A percentile compares a stretch with the other conserved stretches of the same genome.
phyloP scores from a whole-genome alignment of 148 eudicot genomes.

The Amaranthus cruentus region DNA sequence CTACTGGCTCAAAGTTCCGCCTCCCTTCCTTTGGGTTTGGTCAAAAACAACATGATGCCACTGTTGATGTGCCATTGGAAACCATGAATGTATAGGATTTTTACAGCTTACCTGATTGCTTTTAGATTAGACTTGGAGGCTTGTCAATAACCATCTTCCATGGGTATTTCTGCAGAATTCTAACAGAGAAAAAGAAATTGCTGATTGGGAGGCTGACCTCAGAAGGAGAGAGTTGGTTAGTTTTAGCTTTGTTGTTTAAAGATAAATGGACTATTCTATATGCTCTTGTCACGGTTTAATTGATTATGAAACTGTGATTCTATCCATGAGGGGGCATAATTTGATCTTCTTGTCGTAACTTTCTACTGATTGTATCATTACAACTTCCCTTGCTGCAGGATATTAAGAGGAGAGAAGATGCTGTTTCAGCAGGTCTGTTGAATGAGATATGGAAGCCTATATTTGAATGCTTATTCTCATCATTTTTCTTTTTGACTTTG shows the following conservation, averaged over 20 bases:
- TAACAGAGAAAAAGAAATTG: conserved; percentile 57
- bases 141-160: conserved; percentile 13
- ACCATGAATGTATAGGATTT: conserved; percentile 53
- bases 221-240: conserved; percentile 60
- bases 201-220: conserved; percentile 62
- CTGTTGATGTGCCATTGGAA: conserved; percentile 83
- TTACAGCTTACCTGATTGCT: conserved; percentile 7
- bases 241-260: conserved; percentile 11
- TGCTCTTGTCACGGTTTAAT: background rate
- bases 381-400: conserved; percentile 31
- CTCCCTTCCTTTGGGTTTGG: conserved; percentile 87
- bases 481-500: background rate
- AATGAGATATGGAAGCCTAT: background rate
- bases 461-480: background rate
- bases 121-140: conserved; percentile 1
- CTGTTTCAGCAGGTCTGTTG: conserved; percentile 35
- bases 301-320: background rate
- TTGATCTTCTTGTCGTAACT: background rate
- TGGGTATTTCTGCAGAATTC: conserved; percentile 47
- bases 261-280: background rate
- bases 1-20: conserved; percentile 71
- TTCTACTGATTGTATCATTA: conserved; percentile 6
- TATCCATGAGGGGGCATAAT: background rate
- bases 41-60: conserved; percentile 95
- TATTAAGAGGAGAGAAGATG: conserved; percentile 47